Conservation (phyloP, 2,329 filamentous ascomycete species). For the Trichophyton verrucosum region DNA sequence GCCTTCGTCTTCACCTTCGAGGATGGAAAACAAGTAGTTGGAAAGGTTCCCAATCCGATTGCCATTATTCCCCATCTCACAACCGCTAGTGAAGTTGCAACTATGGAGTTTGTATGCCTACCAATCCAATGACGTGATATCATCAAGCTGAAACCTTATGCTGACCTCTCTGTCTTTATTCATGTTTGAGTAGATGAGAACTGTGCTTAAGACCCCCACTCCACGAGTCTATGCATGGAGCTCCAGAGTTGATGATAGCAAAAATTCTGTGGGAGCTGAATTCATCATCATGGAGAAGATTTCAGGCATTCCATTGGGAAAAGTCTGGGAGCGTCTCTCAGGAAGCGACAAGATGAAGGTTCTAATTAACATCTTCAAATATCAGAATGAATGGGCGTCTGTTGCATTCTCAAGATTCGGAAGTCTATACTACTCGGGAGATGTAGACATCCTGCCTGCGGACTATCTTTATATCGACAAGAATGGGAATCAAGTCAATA, state of each 20-base stretch:
- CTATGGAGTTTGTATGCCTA: slow-evolving; percentile 15
- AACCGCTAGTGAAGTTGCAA: slow-evolving; percentile 19
- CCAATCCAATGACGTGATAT: not conserved
- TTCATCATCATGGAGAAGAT: slow-evolving; percentile 22
- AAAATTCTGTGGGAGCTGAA: slow-evolving; percentile 12
- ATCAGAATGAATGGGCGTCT: slow-evolving; percentile 20
- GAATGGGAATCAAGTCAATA: slow-evolving; percentile 12
- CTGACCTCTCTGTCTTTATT: not conserved
- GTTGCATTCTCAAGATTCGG: slow-evolving; percentile 22
- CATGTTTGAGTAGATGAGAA: slow-evolving; percentile 8
- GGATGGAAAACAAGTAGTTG: slow-evolving; percentile 21
- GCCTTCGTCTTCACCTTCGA: slow-evolving; percentile 25
- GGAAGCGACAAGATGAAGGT: slow-evolving; percentile 17
- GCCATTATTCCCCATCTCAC: slow-evolving; percentile 14
- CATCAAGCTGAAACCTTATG: not conserved
- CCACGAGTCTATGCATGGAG: slow-evolving; percentile 13
- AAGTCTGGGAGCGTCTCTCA: slow-evolving; percentile 18
- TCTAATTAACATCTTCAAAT: slow-evolving; percentile 18
- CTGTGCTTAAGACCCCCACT: slow-evolving; percentile 11
- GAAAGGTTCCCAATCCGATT: slow-evolving; percentile 21
- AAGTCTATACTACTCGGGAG: slow-evolving; percentile 18
- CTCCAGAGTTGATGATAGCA: slow-evolving; percentile 7
- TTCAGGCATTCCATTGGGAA: slow-evolving; percentile 6
- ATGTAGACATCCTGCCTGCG: slow-evolving; percentile 13
- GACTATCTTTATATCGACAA: slow-evolving; percentile 17